Evolutionary conservation across 768 basidiomycete genomes (phyloP).

Genomic region (Chlorophyllum brunneum): DNA sequence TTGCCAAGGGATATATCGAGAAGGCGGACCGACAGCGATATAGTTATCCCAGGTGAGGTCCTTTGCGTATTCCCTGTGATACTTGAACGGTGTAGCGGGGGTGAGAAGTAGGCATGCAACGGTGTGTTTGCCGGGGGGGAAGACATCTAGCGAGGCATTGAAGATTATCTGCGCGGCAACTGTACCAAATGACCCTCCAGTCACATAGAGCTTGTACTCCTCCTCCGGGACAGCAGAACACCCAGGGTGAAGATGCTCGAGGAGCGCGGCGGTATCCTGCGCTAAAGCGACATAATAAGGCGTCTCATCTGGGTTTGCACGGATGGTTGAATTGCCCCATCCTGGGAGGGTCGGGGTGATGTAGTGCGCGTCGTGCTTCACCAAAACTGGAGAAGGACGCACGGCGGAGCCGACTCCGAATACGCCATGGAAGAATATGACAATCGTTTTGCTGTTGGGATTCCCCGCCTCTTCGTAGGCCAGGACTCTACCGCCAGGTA

Average conservation of each 20-base stretch:
- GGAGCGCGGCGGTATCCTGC: constrained; percentile 40
- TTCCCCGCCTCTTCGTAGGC: constrained; percentile 55
- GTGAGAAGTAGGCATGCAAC: constrained; percentile 44
- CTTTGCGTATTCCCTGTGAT: constrained; percentile 41
- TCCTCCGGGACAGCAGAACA: constrained; percentile 13
- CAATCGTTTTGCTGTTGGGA: constrained; percentile 40
- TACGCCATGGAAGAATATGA: constrained; percentile 55
- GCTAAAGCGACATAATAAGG: constrained; percentile 40
- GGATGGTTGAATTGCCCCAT: constrained; percentile 52
- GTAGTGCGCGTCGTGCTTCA: constrained; percentile 38
- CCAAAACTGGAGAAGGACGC: constrained; percentile 27
- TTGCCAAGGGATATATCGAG: constrained; percentile 38
- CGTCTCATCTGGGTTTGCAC: constrained; percentile 19
- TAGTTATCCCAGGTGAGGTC: constrained; percentile 45
- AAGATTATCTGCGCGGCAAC: constrained; percentile 54
- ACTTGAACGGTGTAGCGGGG: constrained; percentile 43
- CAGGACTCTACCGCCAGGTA: constrained; percentile 43
- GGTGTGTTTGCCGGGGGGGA: constrained; percentile 46
- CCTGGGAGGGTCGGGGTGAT: constrained; percentile 54
- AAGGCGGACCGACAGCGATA: constrained; percentile 41
- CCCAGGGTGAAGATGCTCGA: constrained; percentile 47
- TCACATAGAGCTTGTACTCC: constrained; percentile 43
- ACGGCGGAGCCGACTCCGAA: constrained; percentile 47
- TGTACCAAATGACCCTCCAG: constrained; percentile 53
- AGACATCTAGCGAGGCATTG: constrained; percentile 44